Base-by-base conservation (phyloP, 192 early-diverging fungal species). In the Allomyces arbusculus region DNA sequence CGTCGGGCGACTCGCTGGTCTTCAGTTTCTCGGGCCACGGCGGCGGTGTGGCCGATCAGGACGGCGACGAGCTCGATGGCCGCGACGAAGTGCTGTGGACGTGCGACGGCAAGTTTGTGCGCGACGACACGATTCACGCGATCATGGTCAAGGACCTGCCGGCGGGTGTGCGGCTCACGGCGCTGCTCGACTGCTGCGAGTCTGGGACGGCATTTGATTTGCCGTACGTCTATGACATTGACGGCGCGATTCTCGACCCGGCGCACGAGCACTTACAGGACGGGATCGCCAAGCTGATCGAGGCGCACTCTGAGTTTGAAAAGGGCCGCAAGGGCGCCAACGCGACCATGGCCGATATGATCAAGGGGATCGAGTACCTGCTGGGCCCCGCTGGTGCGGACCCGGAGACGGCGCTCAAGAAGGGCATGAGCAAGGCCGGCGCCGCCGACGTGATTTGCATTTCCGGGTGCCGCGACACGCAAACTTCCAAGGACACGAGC, bases 21-120 rank as follows among this genome's bases (percentile, higher is more conserved):
- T 84, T 91, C 72, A 86, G 88, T 72, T 91, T 77, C 69, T 86
- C 79, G 64, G 91, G 91, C 33, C 87, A 55, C 45, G 45, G 45
- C 45, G 45, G 12, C 45, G 19, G 45, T 19, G 19, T 55, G 3
- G 45, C 10, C 45, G 66, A 66, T 20, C n/a, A 63, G 50, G 66
- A 67, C 64, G 66, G 64, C 33, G 55, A 67, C 50, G 66, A 67
- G 24, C 24, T 25, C 43, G 66, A 67, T 9, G 66, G 66, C 40
- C 8, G 61, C 10, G 66, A 67, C 24, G 66, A 67, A 67, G 43
- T 19, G 24, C 62, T 64, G 24, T n/a, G n/a, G n/a, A n/a, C n/a
- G n/a, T n/a, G n/a, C n/a, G n/a, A n/a, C n/a, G n/a, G n/a, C n/a
- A n/a, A n/a, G n/a, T n/a, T n/a, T n/a, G n/a, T n/a, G n/a, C n/a